These are phyloP conservation scores for Pluteus cervinus DNA, from an alignment of 768 basidiomycete genomes.

Conservation along the genomic window DNA sequence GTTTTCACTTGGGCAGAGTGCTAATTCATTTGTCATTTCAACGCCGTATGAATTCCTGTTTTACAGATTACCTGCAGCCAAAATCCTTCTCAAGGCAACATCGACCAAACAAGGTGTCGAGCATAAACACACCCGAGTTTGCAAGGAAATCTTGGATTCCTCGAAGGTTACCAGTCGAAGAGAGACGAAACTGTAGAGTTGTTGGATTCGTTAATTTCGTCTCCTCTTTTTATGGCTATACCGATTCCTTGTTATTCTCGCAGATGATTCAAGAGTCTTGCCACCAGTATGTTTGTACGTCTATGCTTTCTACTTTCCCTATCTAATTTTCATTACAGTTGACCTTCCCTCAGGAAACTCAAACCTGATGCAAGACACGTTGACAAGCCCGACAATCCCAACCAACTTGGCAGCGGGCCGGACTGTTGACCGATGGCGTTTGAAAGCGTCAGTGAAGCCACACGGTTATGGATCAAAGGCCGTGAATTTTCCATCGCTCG, in stretches of 20 bases:
- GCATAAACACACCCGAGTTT: conserved; percentile 83
- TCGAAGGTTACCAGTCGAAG: conserved; percentile 84
- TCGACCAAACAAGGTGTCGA: conserved; percentile 93
- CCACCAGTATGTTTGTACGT: conserved; percentile 54
- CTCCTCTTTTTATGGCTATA: neutral
- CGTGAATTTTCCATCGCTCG: conserved; percentile 82
- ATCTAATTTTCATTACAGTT: conserved; percentile 4
- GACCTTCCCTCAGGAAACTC: conserved; percentile 56
- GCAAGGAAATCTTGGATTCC: conserved; percentile 80
- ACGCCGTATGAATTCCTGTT: neutral
- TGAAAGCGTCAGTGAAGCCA: conserved; percentile 79
- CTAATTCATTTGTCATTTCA: conserved; percentile 13
- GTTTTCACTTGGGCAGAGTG: too few relatives aligned
- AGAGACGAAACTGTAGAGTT: conserved; percentile 81
- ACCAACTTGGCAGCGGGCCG: conserved; percentile 79
- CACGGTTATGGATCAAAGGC: conserved; percentile 94
- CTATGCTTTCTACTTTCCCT: neutral
- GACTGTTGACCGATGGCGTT: conserved; percentile 98
- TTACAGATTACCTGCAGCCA: conserved; percentile 40
- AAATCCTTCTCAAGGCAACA: conserved; percentile 79
- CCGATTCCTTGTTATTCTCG: neutral
- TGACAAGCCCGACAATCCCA: conserved; percentile 66
- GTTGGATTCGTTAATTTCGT: conserved; percentile 74
- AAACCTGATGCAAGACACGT: conserved; percentile 77
- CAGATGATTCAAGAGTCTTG: conserved; percentile 93